A percentile compares a stretch with the other conserved stretches of the same genome.
These are phyloP conservation scores for Tetragonia tetragonoides DNA, from an alignment of 148 eudicot genomes.

Conservation along the genomic window DNA sequence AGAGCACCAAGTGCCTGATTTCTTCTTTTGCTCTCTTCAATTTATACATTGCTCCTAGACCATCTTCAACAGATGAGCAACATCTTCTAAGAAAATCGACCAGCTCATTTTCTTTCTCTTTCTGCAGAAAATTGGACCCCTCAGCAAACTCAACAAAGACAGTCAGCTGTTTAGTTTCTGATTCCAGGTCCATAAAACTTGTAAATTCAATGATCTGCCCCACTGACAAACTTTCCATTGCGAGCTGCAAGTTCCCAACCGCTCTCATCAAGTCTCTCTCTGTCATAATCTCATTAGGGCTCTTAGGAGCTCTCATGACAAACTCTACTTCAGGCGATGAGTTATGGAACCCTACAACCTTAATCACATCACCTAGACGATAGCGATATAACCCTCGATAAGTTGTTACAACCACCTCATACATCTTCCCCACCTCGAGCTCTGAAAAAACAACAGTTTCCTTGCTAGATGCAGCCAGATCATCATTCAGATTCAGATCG, in stretches of 20 bases:
- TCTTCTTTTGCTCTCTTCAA: constrained; percentile 32
- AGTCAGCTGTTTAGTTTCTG: constrained; percentile 19
- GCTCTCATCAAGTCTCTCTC: constrained; percentile 38
- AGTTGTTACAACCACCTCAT: constrained; percentile 49
- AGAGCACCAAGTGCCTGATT: constrained; percentile 24
- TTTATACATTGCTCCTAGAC: constrained; percentile 35
- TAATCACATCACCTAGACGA: constrained; percentile 44
- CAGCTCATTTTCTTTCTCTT: constrained; percentile 21
- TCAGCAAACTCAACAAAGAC: constrained; percentile 35
- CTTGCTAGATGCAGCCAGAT: not conserved
- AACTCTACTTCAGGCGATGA: constrained; percentile 39
- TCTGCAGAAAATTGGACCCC: constrained; percentile 15
- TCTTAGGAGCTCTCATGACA: constrained; percentile 51
- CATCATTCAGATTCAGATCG: constrained; percentile 17
- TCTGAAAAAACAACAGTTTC: constrained; percentile 38
- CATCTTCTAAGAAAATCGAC: constrained; percentile 23
- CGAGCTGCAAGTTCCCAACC: constrained; percentile 25
- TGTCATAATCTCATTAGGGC: constrained; percentile 34
- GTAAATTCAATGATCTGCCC: constrained; percentile 27
- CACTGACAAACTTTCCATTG: constrained; percentile 7
- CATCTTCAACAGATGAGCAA: constrained; percentile 29
- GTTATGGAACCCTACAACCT: constrained; percentile 44
- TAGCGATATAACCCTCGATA: constrained; percentile 40
- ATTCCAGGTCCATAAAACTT: constrained; percentile 28
- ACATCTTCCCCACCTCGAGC: constrained; percentile 43